These are phyloP conservation scores for Trypanosoma grayi DNA, from an alignment of 208 protist genomes.

Conservation along the genomic window DNA sequence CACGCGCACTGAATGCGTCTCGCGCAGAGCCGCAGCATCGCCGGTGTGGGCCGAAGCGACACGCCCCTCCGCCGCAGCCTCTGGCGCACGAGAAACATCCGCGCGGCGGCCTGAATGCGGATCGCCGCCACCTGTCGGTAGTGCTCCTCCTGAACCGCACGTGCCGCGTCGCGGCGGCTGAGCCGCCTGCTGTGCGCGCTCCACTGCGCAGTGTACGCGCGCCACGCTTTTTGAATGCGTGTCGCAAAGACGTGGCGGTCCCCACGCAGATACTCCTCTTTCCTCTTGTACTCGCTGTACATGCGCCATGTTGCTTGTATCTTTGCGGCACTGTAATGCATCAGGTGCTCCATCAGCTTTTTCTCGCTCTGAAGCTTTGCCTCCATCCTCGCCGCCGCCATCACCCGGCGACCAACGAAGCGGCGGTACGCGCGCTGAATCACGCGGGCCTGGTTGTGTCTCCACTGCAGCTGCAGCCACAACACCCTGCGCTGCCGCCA, in stretches of 20 bases:
- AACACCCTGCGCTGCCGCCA: not conserved
- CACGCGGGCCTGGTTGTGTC: constrained; percentile 14
- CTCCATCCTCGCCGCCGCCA: not conserved
- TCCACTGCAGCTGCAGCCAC: not conserved
- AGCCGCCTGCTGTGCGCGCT: not conserved
- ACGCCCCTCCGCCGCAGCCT: constrained; percentile 1
- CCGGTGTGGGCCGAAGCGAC: constrained; percentile 1
- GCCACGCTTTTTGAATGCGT: constrained; percentile 56
- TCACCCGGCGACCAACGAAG: constrained; percentile 11
- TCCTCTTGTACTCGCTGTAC: constrained; percentile 12
- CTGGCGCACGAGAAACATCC: constrained; percentile 52
- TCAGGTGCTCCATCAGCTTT: constrained; percentile 8
- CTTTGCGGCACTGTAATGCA: constrained; percentile 37
- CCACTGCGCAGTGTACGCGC: constrained; percentile 27
- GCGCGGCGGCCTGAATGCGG: constrained; percentile 44
- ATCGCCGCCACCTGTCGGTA: constrained; percentile 20
- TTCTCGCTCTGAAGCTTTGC: constrained; percentile 9
- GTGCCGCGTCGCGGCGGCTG: not conserved
- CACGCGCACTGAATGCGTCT: constrained; percentile 46
- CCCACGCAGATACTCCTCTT: constrained; percentile 30
- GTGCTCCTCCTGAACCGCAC: constrained; percentile 17
- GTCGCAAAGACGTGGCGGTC: constrained; percentile 54
- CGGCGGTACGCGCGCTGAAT: constrained; percentile 35
- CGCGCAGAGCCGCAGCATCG: constrained; percentile 23
- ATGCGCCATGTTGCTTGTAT: constrained; percentile 71